Evolutionary conservation across 805 yeast species (phyloP).

Genomic region (Yamadazyma laniorum): DNA sequence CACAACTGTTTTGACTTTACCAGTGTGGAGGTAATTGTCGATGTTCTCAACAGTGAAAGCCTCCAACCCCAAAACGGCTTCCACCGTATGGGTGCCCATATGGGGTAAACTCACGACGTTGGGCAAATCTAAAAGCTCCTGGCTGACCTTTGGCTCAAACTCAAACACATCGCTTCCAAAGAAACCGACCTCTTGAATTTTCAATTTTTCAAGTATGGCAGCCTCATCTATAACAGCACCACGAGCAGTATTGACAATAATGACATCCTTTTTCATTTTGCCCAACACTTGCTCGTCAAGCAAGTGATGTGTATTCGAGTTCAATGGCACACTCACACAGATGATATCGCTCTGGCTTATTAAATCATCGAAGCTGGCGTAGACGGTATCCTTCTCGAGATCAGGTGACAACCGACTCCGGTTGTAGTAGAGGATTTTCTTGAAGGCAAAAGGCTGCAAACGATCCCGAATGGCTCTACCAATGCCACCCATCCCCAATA

Average conservation of each 20-base stretch:
- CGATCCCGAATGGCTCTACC: constrained; percentile 78
- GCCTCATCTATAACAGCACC: constrained; percentile 78
- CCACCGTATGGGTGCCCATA: constrained; percentile 79
- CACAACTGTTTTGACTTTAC: constrained; percentile 72
- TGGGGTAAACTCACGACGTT: constrained; percentile 82
- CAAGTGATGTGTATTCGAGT: constrained; percentile 65
- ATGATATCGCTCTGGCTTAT: constrained; percentile 63
- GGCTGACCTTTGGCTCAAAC: constrained; percentile 67
- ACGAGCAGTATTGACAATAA: constrained; percentile 81
- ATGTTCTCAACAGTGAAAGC: constrained; percentile 71
- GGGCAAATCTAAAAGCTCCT: constrained; percentile 59
- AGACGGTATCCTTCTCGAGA: constrained; percentile 66
- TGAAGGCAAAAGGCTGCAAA: constrained; percentile 74
- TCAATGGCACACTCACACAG: constrained; percentile 76
- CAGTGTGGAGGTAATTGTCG: constrained; percentile 53
- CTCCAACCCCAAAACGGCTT: constrained; percentile 81
- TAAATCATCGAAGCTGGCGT: constrained; percentile 69
- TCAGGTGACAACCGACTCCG: constrained; percentile 58
- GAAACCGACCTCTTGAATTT: constrained; percentile 61
- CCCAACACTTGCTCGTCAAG: constrained; percentile 58
- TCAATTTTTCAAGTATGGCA: constrained; percentile 54
- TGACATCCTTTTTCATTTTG: constrained; percentile 77
- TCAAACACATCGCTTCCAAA: constrained; percentile 79
- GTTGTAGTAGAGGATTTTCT: constrained; percentile 69
- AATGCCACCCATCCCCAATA: constrained; percentile 87